Evolutionary conservation across 306 rosid species (phyloP).

Genomic region (Adenanthera pavonina): DNA sequence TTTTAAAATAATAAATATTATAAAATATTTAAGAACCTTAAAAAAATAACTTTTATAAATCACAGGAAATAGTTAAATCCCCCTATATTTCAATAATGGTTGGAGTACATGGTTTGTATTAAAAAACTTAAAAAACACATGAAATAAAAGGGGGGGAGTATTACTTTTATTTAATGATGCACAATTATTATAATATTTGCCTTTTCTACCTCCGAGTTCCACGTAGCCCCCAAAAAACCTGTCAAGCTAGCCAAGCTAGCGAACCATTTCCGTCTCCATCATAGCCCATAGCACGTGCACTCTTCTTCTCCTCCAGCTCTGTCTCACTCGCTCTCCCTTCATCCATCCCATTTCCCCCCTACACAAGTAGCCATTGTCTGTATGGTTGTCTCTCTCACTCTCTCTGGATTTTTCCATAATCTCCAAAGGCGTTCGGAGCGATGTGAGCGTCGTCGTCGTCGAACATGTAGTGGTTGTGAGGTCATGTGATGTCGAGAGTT

Average conservation of each 20-base stretch:
- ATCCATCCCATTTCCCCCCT: background rate
- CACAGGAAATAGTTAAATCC: too few species aligned
- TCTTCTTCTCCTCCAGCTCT: background rate
- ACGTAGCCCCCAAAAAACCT: background rate
- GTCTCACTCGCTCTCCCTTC: background rate
- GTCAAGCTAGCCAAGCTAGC: background rate
- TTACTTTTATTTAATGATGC: background rate
- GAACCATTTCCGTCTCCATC: background rate
- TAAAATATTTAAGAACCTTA: too few species aligned
- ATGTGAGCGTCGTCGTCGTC: background rate
- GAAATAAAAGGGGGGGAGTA: too few species aligned
- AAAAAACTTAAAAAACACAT: too few species aligned
- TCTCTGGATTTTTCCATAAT: background rate
- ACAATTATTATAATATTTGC: too few species aligned
- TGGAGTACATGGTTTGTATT: too few species aligned
- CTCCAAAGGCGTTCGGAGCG: background rate
- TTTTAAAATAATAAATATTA: too few species aligned
- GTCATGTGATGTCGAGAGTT: constrained; percentile 27
- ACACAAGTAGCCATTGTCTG: background rate
- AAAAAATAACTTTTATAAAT: too few species aligned
- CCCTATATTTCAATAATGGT: too few species aligned
- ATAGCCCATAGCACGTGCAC: constrained; percentile 9
- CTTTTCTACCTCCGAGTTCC: background rate
- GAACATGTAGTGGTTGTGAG: background rate
- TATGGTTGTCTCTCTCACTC: background rate